A percentile compares a stretch with the other conserved stretches of the same genome.
These are phyloP conservation scores for Hymenoscyphus fructigenus DNA, from an alignment of 2,329 filamentous ascomycete species.

Conservation along the genomic window DNA sequence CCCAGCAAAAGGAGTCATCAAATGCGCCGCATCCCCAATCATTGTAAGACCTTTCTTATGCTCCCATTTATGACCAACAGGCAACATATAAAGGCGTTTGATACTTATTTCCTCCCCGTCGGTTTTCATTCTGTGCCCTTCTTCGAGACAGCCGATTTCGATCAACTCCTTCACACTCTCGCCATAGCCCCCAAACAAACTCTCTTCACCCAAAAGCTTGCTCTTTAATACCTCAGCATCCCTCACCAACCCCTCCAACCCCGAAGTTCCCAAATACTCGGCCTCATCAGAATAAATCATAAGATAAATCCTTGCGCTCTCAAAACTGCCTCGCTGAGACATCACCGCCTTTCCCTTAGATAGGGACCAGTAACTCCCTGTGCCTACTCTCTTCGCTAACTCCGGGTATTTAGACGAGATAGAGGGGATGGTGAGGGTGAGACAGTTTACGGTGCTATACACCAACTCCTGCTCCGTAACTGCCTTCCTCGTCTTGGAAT, in stretches of 20 bases:
- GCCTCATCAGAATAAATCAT: neutral
- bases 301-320: neutral
- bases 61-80: constrained; percentile 19
- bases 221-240: constrained; percentile 38
- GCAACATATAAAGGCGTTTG: constrained; percentile 28
- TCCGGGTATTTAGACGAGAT: constrained; percentile 37
- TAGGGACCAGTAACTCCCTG: neutral
- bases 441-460: constrained; percentile 38
- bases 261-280: neutral
- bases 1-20: constrained; percentile 46
- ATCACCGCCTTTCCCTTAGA: neutral
- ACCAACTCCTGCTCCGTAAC: constrained; percentile 37
- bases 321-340: neutral
- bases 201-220: constrained; percentile 34
- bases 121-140: constrained; percentile 10
- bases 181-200: constrained; percentile 19
- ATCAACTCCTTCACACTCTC: constrained; percentile 23
- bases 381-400: constrained; percentile 5
- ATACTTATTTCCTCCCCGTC: constrained; percentile 19
- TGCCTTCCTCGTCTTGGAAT: constrained; percentile 40
- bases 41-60: constrained; percentile 42
- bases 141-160: constrained; percentile 21
- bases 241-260: constrained; percentile 33
- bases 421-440: constrained; percentile 30
- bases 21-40: constrained; percentile 51